These are phyloP conservation scores for Geoglossum cookeanum DNA, from an alignment of 2,329 filamentous ascomycete genomes.

Conservation along the genomic window DNA sequence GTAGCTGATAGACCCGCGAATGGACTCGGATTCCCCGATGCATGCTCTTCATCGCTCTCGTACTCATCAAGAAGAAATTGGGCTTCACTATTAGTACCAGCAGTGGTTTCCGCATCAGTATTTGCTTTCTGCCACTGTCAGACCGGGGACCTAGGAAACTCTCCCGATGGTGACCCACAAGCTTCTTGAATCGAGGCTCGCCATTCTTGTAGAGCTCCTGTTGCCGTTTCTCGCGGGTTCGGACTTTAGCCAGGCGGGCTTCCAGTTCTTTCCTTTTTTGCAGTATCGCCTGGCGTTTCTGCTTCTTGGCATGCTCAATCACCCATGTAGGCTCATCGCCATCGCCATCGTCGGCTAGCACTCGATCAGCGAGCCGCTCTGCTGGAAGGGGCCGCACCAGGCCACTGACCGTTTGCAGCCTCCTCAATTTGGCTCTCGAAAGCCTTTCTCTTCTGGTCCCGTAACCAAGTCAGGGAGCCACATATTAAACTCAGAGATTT, in stretches of 20 bases:
- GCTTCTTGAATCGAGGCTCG: slow-evolving; percentile 29
- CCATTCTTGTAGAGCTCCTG: slow-evolving; percentile 31
- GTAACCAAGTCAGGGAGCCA: slow-evolving; percentile 76
- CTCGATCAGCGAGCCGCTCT: not conserved
- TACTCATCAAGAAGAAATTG: slow-evolving; percentile 63
- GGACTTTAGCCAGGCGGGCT: slow-evolving; percentile 43
- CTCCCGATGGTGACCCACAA: slow-evolving; percentile 15
- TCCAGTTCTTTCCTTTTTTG: slow-evolving; percentile 55
- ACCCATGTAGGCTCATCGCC: slow-evolving; percentile 73
- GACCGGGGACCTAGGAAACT: not conserved
- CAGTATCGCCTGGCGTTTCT: slow-evolving; percentile 47
- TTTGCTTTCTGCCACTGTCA: slow-evolving; percentile 14
- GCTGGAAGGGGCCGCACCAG: no score
- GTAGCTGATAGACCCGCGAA: slow-evolving; percentile 45
- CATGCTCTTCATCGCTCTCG: slow-evolving; percentile 38
- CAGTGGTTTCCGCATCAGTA: not conserved
- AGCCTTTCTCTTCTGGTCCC: slow-evolving; percentile 49
- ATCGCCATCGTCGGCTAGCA: slow-evolving; percentile 14
- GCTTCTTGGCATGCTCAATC: slow-evolving; percentile 51
- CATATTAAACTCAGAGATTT: slow-evolving; percentile 89
- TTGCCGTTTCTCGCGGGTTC: slow-evolving; percentile 40
- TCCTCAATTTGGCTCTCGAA: slow-evolving; percentile 34
- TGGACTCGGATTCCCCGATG: slow-evolving; percentile 16
- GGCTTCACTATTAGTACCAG: slow-evolving; percentile 33
- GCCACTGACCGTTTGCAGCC: slow-evolving; percentile 21